Conservation (phyloP, 495 filamentous ascomycete species). For the Chaetomium cochliodes region DNA sequence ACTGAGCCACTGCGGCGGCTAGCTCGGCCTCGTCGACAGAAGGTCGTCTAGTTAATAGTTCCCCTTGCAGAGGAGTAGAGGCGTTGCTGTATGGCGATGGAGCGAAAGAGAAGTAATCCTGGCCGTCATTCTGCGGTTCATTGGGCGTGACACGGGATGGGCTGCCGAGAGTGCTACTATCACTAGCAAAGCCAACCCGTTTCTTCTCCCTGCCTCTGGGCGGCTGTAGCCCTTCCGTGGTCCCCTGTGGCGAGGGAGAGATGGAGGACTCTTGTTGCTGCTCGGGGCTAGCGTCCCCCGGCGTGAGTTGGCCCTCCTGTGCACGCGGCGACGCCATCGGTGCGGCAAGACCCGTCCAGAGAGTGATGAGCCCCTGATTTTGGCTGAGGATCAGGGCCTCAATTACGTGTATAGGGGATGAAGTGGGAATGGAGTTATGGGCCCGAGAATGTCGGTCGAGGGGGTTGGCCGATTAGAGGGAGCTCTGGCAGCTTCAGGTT, state of each 20-base stretch:
- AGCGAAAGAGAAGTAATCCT: conserved; percentile 32
- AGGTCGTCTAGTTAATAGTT: conserved; percentile 18
- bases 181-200: conserved; percentile 33
- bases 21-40: conserved; percentile 33
- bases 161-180: conserved; percentile 9
- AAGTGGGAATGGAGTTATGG: not conserved
- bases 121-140: conserved; percentile 12
- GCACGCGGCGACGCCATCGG: conserved; percentile 24
- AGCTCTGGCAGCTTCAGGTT: not conserved
- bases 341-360: not conserved
- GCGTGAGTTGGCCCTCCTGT: conserved; percentile 10
- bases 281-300: not conserved
- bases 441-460: not conserved
- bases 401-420: not conserved
- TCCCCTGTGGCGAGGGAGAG: not conserved
- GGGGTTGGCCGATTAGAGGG: not conserved
- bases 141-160: conserved; percentile 18
- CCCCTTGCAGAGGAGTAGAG: conserved; percentile 15
- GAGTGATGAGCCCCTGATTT: not conserved
- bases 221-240: conserved; percentile 7
- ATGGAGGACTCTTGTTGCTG: conserved; percentile 2
- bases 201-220: conserved; percentile 37
- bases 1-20: conserved; percentile 24
- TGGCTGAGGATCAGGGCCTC: not conserved
- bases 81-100: conserved; percentile 18